Percentiles rank a stretch among this genome's conserved stretches.
Conservation (phyloP, 2,329 filamentous ascomycete species). For the Albophoma yamanashiensis region DNA sequence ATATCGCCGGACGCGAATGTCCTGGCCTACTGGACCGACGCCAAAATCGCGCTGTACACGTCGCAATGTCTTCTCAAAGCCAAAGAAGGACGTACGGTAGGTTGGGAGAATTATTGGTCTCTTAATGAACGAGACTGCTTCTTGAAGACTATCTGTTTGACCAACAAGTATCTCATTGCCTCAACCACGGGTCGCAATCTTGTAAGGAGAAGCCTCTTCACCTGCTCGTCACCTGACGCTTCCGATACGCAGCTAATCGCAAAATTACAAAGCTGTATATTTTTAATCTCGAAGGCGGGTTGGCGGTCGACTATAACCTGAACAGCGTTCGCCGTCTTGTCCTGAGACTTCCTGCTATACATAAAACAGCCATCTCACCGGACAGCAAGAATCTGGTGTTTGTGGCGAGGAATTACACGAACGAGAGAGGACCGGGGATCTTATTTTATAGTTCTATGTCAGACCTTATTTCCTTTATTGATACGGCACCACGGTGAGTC, state of each 20-base stretch:
- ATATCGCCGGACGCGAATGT: slow-evolving; percentile 15
- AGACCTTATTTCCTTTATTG: no score
- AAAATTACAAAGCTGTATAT: slow-evolving; percentile 9
- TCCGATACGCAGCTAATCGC: no score
- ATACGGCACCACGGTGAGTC: no score
- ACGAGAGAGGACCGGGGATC: no score
- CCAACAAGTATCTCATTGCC: slow-evolving; percentile 10
- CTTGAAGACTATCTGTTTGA: slow-evolving; percentile 10
- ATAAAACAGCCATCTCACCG: no score
- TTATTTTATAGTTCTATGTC: no score
- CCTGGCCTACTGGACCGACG: slow-evolving; percentile 18
- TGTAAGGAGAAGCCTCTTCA: slow-evolving; percentile 1
- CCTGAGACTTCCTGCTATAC: no score
- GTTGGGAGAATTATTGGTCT: slow-evolving; percentile 1
- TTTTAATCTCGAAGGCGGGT: slow-evolving; percentile 1
- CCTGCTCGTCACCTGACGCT: no score
- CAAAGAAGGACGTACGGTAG: slow-evolving; percentile 1
- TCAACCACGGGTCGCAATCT: slow-evolving; percentile 11
- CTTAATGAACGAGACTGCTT: slow-evolving; percentile 8
- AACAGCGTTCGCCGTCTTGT: no score
- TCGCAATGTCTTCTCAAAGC: slow-evolving; percentile 8
- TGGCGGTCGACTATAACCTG: no score
- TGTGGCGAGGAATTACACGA: no score
- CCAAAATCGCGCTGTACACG: slow-evolving; percentile 15
- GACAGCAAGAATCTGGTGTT: no score